Conservation (phyloP, 2,329 filamentous ascomycete genomes). For the Alternaria infectoria region DNA sequence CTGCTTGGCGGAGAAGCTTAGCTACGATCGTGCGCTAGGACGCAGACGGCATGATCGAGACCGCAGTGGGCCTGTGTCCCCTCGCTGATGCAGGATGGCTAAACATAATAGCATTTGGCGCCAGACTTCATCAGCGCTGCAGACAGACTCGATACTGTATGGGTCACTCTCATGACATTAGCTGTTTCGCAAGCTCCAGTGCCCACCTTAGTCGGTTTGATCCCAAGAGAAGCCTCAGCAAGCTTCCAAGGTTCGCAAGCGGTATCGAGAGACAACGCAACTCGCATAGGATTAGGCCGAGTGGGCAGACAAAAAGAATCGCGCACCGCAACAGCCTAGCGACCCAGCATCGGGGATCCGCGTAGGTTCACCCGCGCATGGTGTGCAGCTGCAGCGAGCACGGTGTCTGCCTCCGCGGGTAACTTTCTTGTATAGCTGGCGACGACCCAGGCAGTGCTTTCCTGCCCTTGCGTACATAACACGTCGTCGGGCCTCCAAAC, state of each 20-base stretch:
- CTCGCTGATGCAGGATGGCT: background rate
- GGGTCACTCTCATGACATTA: background rate
- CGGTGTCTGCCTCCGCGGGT: slow-evolving; percentile 8
- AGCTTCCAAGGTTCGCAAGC: background rate
- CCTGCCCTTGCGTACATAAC: background rate
- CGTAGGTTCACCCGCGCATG: background rate
- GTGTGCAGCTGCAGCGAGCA: slow-evolving; percentile 1
- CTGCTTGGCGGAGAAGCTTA: slow-evolving; percentile 38
- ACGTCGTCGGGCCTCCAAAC: background rate
- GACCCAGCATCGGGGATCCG: background rate
- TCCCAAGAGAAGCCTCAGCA: background rate
- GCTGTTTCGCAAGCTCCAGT: background rate
- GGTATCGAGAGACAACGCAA: background rate
- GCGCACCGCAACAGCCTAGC: background rate
- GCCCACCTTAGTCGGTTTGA: background rate
- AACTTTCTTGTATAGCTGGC: slow-evolving; percentile 10
- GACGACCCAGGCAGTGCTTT: background rate
- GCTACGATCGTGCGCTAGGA: slow-evolving; percentile 13
- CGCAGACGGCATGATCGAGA: slow-evolving; percentile 11
- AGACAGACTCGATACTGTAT: background rate
- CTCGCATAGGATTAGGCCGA: background rate
- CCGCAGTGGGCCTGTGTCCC: background rate
- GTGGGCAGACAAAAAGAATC: background rate
- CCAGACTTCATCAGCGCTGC: background rate
- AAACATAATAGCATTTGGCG: background rate